These are phyloP conservation scores for Piedraia hortae DNA, from an alignment of 2,329 filamentous ascomycete genomes.

Conservation along the genomic window DNA sequence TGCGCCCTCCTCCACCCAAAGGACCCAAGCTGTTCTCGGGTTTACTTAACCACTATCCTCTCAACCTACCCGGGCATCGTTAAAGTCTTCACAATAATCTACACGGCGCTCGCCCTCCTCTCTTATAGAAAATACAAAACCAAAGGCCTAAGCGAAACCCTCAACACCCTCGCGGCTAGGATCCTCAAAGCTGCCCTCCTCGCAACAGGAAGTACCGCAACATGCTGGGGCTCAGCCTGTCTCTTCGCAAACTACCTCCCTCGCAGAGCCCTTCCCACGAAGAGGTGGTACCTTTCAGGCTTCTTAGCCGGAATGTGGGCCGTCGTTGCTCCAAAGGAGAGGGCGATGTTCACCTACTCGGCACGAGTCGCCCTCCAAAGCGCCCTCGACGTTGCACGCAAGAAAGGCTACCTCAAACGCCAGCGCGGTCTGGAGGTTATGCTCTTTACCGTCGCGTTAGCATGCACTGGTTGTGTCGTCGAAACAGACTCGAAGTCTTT, in stretches of 20 bases:
- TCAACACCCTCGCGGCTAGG: slow-evolving; percentile 36
- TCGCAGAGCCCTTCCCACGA: slow-evolving; percentile 43
- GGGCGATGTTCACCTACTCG: slow-evolving; percentile 51
- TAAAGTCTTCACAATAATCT: slow-evolving; percentile 50
- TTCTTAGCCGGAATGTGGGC: slow-evolving; percentile 68
- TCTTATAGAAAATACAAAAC: too few relatives aligned
- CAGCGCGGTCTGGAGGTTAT: slow-evolving; percentile 60
- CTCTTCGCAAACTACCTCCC: slow-evolving; percentile 63
- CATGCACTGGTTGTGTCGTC: too few relatives aligned
- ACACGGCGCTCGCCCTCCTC: slow-evolving; percentile 42
- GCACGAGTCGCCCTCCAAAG: slow-evolving; percentile 55
- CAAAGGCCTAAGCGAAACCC: slow-evolving; percentile 35
- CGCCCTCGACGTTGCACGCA: slow-evolving; percentile 80
- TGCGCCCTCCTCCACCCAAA: slow-evolving; percentile 73
- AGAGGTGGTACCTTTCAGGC: slow-evolving; percentile 74
- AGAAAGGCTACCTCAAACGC: slow-evolving; percentile 66
- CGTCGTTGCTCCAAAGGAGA: slow-evolving; percentile 39
- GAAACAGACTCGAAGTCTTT: too few relatives aligned
- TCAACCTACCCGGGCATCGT: slow-evolving; percentile 53
- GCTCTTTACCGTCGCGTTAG: slow-evolving; percentile 55
- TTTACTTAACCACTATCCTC: slow-evolving; percentile 69
- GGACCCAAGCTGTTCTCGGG: slow-evolving; percentile 67
- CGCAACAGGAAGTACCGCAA: slow-evolving; percentile 56
- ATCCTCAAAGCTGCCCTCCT: slow-evolving; percentile 54
- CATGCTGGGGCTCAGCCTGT: slow-evolving; percentile 70